Evolutionary conservation across 805 yeast genomes (phyloP).

Genomic region (Limtongia smithiae): DNA sequence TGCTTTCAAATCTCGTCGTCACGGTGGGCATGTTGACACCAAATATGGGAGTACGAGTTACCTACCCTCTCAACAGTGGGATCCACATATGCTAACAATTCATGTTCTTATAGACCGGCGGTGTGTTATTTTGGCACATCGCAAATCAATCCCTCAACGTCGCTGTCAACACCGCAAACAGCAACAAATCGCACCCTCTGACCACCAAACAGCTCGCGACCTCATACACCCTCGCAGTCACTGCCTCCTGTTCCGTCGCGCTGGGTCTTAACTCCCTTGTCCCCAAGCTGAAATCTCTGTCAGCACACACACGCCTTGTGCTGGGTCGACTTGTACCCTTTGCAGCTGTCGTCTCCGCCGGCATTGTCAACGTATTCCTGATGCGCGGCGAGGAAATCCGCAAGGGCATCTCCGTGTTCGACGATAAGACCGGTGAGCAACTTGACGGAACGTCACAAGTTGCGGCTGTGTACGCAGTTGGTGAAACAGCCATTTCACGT

Average conservation of each 20-base stretch:
- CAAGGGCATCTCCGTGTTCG: slow-evolving; percentile 45
- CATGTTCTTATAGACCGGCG: slow-evolving; percentile 61
- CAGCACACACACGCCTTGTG: slow-evolving; percentile 65
- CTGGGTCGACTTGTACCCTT: slow-evolving; percentile 90
- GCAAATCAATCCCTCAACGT: slow-evolving; percentile 96
- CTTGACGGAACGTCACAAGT: slow-evolving; percentile 70
- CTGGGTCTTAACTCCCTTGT: slow-evolving; percentile 86
- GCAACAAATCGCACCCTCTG: slow-evolving; percentile 91
- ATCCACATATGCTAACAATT: no score
- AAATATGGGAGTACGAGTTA: slow-evolving; percentile 53
- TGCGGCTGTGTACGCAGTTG: slow-evolving; percentile 92
- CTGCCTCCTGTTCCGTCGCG: slow-evolving; percentile 94
- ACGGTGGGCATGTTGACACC: slow-evolving; percentile 99
- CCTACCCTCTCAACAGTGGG: no score
- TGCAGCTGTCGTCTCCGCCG: slow-evolving; percentile 98
- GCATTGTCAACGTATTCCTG: slow-evolving; percentile 89
- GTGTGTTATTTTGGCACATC: slow-evolving; percentile 96
- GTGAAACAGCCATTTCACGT: slow-evolving; percentile 93
- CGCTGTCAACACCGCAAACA: slow-evolving; percentile 93
- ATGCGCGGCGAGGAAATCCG: slow-evolving; percentile 95
- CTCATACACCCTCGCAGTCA: slow-evolving; percentile 82
- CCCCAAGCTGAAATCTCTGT: slow-evolving; percentile 71
- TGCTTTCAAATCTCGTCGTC: slow-evolving; percentile 85
- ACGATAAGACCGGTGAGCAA: slow-evolving; percentile 37
- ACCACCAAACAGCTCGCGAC: slow-evolving; percentile 70